Evolutionary conservation across 225 moss, liverwort and hornwort species (phyloP), one percentile per base, ranked within the genome.

Genomic region (Bryoerythrophyllum caledonicum): DNA sequence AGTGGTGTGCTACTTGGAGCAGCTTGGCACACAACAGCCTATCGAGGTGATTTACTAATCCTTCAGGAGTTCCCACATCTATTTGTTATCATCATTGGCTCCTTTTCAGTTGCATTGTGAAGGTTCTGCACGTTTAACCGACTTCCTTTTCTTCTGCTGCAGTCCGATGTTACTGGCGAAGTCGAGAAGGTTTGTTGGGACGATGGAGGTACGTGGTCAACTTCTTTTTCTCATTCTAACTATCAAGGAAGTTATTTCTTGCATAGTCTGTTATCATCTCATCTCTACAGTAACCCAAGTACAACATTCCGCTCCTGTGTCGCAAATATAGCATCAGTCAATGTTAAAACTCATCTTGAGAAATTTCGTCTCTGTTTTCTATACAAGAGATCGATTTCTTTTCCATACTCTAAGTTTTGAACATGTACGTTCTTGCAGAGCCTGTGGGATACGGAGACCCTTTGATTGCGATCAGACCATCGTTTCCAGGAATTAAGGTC

Each of bases 401-500:
- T 71, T 24, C 21, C 34, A 9, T 55, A 55, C 10, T 48, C 43
- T 5, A 37, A 37, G 30, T 25, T 9, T 32, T 19, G 1, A 3
- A 30, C 20, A 26, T 23, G 7, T 40, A 30, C 34, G 44, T 12
- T n/a, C 12, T 26, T 90, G 84, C 94, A 97, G 97, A 94, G 80
- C 97, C 97, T 25, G 97, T 97, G 55, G 97, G 97, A 69, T 97
- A 94, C 55, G 97, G 97, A 82, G 97, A 97, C 81, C 94, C 97
- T 41, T 81, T 97, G 55, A 97, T 97, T 76, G 97, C 97, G 27
- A 84, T 97, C 63, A 90, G 93, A 68, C 97, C 97, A 35, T 85
- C 91, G 15, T 97, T 97, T 64, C 94, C 90, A 43, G 97, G 97
- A 69, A 97, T 97, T 69, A 97, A 97, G 86, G 80, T 87, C 19